Percentiles rank a stretch among this genome's conserved stretches.
These are phyloP conservation scores for Coprinopsis strossmayeri DNA, from an alignment of 768 basidiomycete species.

Conservation along the genomic window DNA sequence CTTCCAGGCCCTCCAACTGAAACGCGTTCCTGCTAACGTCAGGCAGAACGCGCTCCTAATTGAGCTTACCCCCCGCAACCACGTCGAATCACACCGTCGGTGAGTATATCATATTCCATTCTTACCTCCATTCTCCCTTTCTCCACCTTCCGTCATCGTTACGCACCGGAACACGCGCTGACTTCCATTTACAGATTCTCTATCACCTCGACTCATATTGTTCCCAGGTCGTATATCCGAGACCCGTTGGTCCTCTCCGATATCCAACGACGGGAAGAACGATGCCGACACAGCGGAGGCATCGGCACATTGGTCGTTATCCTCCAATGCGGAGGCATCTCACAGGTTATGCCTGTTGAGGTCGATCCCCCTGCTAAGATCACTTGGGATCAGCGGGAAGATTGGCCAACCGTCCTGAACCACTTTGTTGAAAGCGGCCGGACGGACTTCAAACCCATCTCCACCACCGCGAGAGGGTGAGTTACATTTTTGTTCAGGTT, in stretches of 20 bases:
- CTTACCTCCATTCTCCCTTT: constrained; percentile 14
- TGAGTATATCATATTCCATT: constrained; percentile 27
- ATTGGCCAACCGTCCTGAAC: constrained; percentile 63
- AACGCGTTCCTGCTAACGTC: constrained; percentile 72
- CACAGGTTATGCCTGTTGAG: constrained; percentile 84
- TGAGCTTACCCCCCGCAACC: constrained; percentile 53
- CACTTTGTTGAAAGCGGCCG: constrained; percentile 70
- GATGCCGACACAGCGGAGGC: constrained; percentile 69
- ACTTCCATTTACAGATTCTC: constrained; percentile 46
- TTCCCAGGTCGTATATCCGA: constrained; percentile 64
- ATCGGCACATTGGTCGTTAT: constrained; percentile 71
- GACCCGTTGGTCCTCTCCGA: constrained; percentile 73
- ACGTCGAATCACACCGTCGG: constrained; percentile 58
- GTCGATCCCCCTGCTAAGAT: constrained; percentile 75
- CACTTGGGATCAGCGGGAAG: constrained; percentile 67
- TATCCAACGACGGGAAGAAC: constrained; percentile 73
- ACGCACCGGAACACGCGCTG: constrained; percentile 17
- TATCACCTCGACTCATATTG: constrained; percentile 60
- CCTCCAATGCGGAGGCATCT: constrained; percentile 68
- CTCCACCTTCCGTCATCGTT: not conserved
- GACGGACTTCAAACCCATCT: constrained; percentile 79
- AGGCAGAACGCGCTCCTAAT: constrained; percentile 72
- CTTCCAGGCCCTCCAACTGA: constrained; percentile 80
- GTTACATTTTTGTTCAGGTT: constrained; percentile 20
- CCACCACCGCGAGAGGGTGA: constrained; percentile 69